These are phyloP conservation scores for Bacidia gigantensis DNA, from an alignment of 495 filamentous ascomycete genomes.

Conservation along the genomic window DNA sequence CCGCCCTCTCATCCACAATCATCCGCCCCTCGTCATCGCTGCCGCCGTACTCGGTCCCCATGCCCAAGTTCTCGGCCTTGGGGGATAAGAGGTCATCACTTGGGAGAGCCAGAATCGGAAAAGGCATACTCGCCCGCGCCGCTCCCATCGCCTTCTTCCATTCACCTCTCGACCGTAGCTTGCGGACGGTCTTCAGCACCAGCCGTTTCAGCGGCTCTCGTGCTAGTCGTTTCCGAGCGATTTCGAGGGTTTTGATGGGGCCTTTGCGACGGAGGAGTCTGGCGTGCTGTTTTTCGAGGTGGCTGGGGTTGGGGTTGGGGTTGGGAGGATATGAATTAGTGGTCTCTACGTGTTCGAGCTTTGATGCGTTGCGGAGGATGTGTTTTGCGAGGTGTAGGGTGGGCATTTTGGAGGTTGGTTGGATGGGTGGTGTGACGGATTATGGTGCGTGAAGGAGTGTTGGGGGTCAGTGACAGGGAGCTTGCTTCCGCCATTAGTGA, in stretches of 20 bases:
- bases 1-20: background rate
- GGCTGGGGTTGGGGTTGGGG: too few species aligned
- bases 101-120: slow-evolving; percentile 1
- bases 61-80: background rate
- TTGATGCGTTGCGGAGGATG: too few species aligned
- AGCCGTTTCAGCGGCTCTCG: background rate
- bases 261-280: background rate
- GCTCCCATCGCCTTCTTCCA: slow-evolving; percentile 8
- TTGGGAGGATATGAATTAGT: too few species aligned
- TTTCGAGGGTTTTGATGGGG: background rate
- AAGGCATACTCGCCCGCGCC: background rate
- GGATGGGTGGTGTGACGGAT: too few species aligned
- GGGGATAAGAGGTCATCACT: background rate
- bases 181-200: background rate
- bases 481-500: too few species aligned
- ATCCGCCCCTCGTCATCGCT: background rate
- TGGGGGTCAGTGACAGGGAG: too few species aligned
- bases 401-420: too few species aligned
- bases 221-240: background rate
- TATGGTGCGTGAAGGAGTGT: too few species aligned
- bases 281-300: background rate
- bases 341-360: too few species aligned
- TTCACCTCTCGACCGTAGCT: slow-evolving; percentile 1
- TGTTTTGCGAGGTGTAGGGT: too few species aligned
- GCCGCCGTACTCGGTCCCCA: background rate